phyloP scores from a whole-genome alignment of 2,329 filamentous ascomycete genomes.

The Claviceps maximensis region DNA sequence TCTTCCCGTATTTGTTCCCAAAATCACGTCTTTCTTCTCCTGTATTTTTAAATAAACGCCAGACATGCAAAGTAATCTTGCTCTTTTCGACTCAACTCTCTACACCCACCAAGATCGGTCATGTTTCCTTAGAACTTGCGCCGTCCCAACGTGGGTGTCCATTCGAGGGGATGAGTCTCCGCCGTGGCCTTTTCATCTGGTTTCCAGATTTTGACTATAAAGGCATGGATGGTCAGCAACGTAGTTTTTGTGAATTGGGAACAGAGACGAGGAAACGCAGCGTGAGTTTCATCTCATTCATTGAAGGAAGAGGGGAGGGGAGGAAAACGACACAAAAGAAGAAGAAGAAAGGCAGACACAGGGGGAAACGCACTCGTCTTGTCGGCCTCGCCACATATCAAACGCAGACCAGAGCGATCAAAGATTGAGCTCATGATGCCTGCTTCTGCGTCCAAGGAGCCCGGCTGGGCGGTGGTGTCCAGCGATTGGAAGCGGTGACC shows the following conservation, averaged over 20 bases:
- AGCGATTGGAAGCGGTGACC: slow-evolving; percentile 82
- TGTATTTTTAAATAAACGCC: not conserved
- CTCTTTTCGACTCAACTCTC: not conserved
- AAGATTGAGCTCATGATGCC: slow-evolving; percentile 93
- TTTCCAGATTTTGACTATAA: slow-evolving; percentile 86
- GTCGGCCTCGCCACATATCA: slow-evolving; percentile 91
- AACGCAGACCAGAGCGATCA: slow-evolving; percentile 71
- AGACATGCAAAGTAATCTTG: not conserved
- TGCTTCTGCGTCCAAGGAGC: slow-evolving; percentile 83
- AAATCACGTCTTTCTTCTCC: not conserved
- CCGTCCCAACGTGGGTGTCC: slow-evolving; percentile 70
- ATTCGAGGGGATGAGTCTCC: slow-evolving; percentile 82
- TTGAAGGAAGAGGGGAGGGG: too few relatives aligned
- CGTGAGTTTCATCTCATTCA: too few relatives aligned
- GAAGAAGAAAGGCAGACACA: not conserved
- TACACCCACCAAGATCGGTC: not conserved
- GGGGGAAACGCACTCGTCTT: slow-evolving; percentile 58
- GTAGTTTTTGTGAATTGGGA: too few relatives aligned
- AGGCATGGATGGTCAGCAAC: too few relatives aligned
- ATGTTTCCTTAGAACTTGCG: slow-evolving; percentile 51
- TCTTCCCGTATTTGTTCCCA: not conserved
- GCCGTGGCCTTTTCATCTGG: slow-evolving; percentile 82
- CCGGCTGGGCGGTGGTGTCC: slow-evolving; percentile 87
- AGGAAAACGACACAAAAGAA: not conserved
- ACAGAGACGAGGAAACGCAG: too few relatives aligned